Conservation (phyloP, 805 yeast genomes). For the Suhomyces emberorum region DNA sequence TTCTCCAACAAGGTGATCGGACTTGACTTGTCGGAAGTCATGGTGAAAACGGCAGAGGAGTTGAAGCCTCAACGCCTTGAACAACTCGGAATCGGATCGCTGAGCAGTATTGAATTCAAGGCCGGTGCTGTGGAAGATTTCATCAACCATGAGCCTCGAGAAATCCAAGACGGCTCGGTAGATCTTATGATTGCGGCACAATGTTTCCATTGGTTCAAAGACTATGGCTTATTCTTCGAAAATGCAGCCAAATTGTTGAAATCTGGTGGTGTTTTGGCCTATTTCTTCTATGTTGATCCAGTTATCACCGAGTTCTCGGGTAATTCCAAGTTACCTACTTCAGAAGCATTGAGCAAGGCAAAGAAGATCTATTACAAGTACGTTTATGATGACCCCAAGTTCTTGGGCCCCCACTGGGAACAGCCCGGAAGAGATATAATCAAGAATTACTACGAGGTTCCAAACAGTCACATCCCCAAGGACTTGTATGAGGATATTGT, state of each 20-base stretch:
- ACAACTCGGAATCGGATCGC: slow-evolving; percentile 24
- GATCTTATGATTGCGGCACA: slow-evolving; percentile 43
- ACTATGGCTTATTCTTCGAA: slow-evolving; percentile 27
- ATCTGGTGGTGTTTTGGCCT: slow-evolving; percentile 41
- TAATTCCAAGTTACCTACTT: slow-evolving; percentile 12
- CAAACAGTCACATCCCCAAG: slow-evolving; percentile 41
- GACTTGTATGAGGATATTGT: slow-evolving; percentile 39
- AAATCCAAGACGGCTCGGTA: slow-evolving; percentile 18
- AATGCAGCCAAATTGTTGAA: slow-evolving; percentile 36
- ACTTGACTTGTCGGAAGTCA: slow-evolving; percentile 44
- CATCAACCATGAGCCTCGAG: slow-evolving; percentile 10
- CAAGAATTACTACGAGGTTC: slow-evolving; percentile 39
- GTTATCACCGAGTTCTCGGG: slow-evolving; percentile 27
- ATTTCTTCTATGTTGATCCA: slow-evolving; percentile 43
- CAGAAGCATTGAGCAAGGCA: slow-evolving; percentile 19
- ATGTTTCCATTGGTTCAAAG: slow-evolving; percentile 41
- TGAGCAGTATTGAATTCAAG: slow-evolving; percentile 26
- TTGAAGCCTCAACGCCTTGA: slow-evolving; percentile 21
- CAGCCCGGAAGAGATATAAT: slow-evolving; percentile 71
- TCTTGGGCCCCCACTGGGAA: slow-evolving; percentile 76
- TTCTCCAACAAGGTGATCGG: slow-evolving; percentile 40
- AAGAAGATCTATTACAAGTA: slow-evolving; percentile 31
- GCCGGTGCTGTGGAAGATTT: slow-evolving; percentile 34
- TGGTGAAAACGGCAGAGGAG: slow-evolving; percentile 44
- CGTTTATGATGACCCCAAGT: slow-evolving; percentile 40